phyloP scores from a whole-genome alignment of 1,284 basidiomycete genomes.

The Pseudozyma sp. region DNA sequence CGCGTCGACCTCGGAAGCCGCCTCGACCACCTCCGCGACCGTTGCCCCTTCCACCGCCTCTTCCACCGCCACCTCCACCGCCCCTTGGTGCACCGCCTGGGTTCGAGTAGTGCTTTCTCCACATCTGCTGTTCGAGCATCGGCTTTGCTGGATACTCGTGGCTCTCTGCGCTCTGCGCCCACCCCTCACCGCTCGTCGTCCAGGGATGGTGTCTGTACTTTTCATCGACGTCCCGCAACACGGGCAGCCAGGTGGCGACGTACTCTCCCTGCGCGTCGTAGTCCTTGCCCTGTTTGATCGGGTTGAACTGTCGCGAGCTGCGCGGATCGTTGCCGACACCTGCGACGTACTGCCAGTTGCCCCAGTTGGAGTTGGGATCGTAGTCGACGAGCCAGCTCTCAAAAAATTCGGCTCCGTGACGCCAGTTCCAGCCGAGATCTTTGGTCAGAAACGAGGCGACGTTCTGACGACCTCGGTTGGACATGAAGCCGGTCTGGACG shows the following conservation, averaged over 20 bases:
- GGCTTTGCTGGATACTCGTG: conserved; percentile 46
- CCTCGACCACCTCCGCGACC: conserved; percentile 71
- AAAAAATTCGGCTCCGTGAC: conserved; percentile 58
- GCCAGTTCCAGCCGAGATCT: conserved; percentile 61
- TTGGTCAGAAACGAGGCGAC: conserved; percentile 60
- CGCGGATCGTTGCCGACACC: conserved; percentile 64
- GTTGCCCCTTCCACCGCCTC: conserved; percentile 65
- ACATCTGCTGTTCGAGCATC: conserved; percentile 57
- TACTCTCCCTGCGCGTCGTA: conserved; percentile 55
- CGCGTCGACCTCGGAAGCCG: conserved; percentile 22
- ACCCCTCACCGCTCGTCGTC: conserved; percentile 13
- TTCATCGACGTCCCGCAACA: conserved; percentile 17
- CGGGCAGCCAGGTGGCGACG: conserved; percentile 53
- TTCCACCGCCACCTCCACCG: conserved; percentile 39
- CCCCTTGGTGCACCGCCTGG: conserved; percentile 19
- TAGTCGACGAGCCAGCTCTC: conserved; percentile 58
- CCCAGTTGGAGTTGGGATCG: conserved; percentile 55
- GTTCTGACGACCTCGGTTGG: conserved; percentile 69
- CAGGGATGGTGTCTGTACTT: conserved; percentile 55
- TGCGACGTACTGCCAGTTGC: conserved; percentile 63
- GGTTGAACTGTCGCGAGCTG: conserved; percentile 59
- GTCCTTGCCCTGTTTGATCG: conserved; percentile 62
- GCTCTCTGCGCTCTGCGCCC: neutral
- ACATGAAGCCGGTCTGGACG: conserved; percentile 72
- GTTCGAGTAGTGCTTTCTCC: conserved; percentile 53